Percentiles rank a stretch among this genome's conserved stretches.
phyloP scores from a whole-genome alignment of 108 stramenopile genomes.

The Conticribra weissflogii region DNA sequence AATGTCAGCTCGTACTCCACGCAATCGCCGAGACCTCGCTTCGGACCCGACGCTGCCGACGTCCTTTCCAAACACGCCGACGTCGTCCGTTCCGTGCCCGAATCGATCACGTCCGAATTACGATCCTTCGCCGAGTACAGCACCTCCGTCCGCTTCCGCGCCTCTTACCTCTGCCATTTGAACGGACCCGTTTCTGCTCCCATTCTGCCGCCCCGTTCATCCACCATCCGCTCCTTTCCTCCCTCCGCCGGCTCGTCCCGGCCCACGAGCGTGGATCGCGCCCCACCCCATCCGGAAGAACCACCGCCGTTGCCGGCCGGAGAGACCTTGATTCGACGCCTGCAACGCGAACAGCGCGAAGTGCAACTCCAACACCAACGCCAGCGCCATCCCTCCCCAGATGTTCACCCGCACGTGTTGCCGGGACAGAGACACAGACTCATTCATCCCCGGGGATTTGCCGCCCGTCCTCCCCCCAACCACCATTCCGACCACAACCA shows the following conservation, averaged over 20 bases:
- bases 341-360: conserved; percentile 13
- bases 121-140: conserved; percentile 65
- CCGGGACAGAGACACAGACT: neutral
- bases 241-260: neutral
- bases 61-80: neutral
- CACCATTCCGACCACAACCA: conserved; percentile 18
- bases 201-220: neutral
- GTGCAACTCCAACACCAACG: neutral
- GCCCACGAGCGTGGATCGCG: neutral
- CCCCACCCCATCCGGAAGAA: too few species aligned
- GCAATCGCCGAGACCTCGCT: neutral
- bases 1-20: neutral
- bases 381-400: neutral
- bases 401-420: neutral
- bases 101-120: conserved; percentile 43
- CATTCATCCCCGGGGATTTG: neutral
- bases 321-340: neutral
- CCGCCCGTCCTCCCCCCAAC: conserved; percentile 1
- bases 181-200: conserved; percentile 40
- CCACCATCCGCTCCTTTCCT: neutral
- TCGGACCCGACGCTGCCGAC: neutral
- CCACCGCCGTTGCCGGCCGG: too few species aligned
- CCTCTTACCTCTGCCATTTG: conserved; percentile 71
- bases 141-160: conserved; percentile 62
- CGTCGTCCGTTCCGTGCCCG: neutral